Base-by-base conservation (phyloP, 768 basidiomycete species). In the Dioszegia crocea region DNA sequence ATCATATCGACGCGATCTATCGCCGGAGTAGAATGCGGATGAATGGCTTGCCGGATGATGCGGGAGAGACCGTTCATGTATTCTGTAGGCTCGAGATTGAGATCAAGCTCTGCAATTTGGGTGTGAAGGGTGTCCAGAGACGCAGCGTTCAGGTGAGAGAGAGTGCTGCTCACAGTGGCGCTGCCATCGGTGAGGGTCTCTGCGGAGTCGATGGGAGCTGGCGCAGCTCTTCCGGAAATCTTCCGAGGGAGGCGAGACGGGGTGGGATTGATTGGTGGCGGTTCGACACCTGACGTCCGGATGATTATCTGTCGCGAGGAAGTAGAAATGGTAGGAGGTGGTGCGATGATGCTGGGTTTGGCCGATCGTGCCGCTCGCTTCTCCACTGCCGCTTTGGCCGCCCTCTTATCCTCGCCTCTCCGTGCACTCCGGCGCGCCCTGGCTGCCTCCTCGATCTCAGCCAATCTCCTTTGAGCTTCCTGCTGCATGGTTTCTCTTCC, bases 361-460 rank as follows among this genome's bases (percentile, higher is more conserved):
- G 33, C 33, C 33, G 33, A 14, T 33, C 33, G 33, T 33, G 6
- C 40, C 40, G 16, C 21, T 43, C 40, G 40, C 40, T 19, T 43
- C 33, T 43, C 36, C 36, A 9, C 36, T 38, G 17, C 10, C 17
- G 36, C 10, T 9, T 38, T 23, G 30, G 88, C 91, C 47, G 85
- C 85, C n/a, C n/a, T n/a, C n/a, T n/a, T n/a, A n/a, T 2, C 89
- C 0, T 83, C 84, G 59, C 86, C 87, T 0, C n/a, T 84, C 85
- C 0, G 81, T 92, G 85, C 3, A 84, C 88, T 53, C 78, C 83
- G 49, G 82, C 84, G 1, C 85, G 86, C 0, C 76, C 85, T 57
- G 77, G 84, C 39, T 80, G 84, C 8, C 81, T 91, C 9, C 71
- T 73, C 3, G 80, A 86, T n/a, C 81, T 86, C 9, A 19, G n/a